Evolutionary conservation across 352 stramenopile species (phyloP).

Genomic region (Globisporangium viniferum): DNA sequence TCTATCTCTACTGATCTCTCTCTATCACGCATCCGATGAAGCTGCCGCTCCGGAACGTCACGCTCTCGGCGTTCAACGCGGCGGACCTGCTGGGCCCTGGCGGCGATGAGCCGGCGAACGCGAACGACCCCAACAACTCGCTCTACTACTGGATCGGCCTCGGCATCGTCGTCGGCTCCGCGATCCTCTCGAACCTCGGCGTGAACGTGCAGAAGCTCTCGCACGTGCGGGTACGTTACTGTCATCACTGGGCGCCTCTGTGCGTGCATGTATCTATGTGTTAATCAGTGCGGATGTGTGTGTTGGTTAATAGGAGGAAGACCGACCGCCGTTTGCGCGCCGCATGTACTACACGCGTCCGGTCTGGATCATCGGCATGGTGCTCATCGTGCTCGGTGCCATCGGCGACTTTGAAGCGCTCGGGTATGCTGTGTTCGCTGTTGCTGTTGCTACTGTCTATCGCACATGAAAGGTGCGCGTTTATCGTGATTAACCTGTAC

Average conservation of each 20-base stretch:
- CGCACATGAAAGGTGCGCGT: too few relatives aligned
- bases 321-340: conserved; percentile 54
- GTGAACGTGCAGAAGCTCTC: conserved; percentile 88
- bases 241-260: not conserved
- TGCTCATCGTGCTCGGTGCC: conserved; percentile 74
- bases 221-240: conserved; percentile 60
- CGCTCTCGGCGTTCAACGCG: conserved; percentile 12
- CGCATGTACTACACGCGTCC: conserved; percentile 82
- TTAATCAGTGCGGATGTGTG: not conserved
- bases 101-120: not conserved
- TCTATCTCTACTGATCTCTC: not conserved
- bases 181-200: conserved; percentile 81
- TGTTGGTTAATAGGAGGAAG: conserved; percentile 42
- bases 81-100: conserved; percentile 9
- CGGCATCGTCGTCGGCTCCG: conserved; percentile 71
- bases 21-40: conserved; percentile 3
- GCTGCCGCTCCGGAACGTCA: conserved; percentile 16
- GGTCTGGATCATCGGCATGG: conserved; percentile 79
- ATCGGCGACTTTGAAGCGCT: conserved; percentile 88
- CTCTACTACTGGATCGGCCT: conserved; percentile 85
- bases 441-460: not conserved
- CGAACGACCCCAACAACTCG: conserved; percentile 37
- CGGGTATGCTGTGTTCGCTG: conserved; percentile 24
- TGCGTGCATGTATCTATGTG: not conserved
- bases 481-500: not conserved